Evolutionary conservation across 2,329 filamentous ascomycete genomes (phyloP).

Genomic region (Colletotrichum coccodes): DNA sequence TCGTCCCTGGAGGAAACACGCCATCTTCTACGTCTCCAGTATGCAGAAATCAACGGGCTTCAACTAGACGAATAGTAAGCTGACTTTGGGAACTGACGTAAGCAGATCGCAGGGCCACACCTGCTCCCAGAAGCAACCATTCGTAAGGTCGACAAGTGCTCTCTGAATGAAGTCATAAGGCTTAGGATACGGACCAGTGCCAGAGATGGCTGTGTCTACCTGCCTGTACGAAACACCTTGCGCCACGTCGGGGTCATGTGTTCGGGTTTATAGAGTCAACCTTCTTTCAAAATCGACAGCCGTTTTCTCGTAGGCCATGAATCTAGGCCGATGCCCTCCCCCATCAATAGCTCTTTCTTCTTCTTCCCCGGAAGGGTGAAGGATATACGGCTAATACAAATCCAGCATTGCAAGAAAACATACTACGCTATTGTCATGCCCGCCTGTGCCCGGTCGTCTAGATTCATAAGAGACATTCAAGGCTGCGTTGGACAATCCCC

Average conservation of each 20-base stretch:
- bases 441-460: background rate
- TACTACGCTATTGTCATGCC: background rate
- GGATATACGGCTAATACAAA: background rate
- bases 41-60: too few species aligned
- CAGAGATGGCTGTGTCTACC: background rate
- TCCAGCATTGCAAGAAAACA: background rate
- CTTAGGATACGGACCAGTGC: background rate
- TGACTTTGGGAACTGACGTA: too few species aligned
- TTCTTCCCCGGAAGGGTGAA: background rate
- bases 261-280: too few species aligned
- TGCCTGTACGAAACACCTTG: background rate
- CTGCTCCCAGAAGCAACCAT: too few species aligned
- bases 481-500: background rate
- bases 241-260: background rate
- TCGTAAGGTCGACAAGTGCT: too few species aligned
- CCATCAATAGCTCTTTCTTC: background rate
- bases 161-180: background rate
- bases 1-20: too few species aligned
- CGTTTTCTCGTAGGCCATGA: too few species aligned
- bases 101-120: too few species aligned
- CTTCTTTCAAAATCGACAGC: too few species aligned
- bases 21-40: too few species aligned
- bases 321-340: background rate
- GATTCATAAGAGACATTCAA: background rate
- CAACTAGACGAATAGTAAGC: too few species aligned